These are phyloP conservation scores for Phialocephala subalpina DNA, from an alignment of 2,329 filamentous ascomycete species.

Conservation along the genomic window DNA sequence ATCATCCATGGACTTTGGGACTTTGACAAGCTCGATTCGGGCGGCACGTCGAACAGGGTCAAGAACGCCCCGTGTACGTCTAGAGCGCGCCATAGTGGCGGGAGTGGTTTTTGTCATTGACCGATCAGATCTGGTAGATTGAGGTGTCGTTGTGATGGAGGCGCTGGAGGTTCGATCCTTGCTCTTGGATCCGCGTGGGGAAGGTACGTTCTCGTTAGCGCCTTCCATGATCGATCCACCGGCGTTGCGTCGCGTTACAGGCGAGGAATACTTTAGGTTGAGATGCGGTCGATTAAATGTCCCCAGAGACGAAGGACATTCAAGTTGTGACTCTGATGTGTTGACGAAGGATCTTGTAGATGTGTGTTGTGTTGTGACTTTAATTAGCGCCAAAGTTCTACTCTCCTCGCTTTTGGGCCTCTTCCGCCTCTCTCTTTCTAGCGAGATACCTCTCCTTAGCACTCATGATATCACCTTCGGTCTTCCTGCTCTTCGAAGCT, in stretches of 20 bases:
- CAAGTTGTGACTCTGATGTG: neutral
- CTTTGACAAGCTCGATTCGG: neutral
- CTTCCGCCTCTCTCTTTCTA: conserved; percentile 77
- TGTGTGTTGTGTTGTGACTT: neutral
- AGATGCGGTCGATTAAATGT: neutral
- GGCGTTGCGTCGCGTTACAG: neutral
- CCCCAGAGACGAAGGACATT: neutral
- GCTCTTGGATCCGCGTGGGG: neutral
- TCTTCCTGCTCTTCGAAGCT: conserved; percentile 79
- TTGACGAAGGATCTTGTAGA: neutral
- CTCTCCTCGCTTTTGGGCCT: conserved; percentile 64
- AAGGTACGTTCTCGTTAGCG: neutral
- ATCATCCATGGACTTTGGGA: neutral
- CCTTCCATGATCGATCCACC: neutral
- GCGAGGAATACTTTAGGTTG: neutral
- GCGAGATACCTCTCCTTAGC: conserved; percentile 83
- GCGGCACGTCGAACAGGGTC: neutral
- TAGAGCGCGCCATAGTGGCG: neutral
- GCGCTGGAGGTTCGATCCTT: neutral
- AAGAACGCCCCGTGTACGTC: neutral
- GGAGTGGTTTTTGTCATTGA: neutral
- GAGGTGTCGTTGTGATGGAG: neutral
- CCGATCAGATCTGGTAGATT: neutral
- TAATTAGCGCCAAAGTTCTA: neutral
- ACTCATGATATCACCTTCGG: conserved; percentile 76